Base-by-base conservation (phyloP, 305 asterid species). In the Solanum hybrid region DNA sequence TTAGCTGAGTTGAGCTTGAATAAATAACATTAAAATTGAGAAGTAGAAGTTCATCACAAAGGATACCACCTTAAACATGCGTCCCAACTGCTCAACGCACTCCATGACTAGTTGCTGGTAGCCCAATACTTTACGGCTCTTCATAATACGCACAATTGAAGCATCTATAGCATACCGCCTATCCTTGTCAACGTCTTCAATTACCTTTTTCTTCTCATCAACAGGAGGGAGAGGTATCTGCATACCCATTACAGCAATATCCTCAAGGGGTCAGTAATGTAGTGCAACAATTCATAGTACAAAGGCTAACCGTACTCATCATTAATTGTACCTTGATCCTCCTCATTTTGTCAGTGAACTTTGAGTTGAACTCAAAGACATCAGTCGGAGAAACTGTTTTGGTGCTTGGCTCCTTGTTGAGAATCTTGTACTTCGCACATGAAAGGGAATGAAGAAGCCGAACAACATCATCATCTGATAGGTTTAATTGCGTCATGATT, bases 181-280 rank as follows among this genome's bases (percentile, higher is more conserved):
- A 91, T 97, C 99, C 94, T 95, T 97, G 31, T 97, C 98, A 89
- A 98, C 99, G 91, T 98, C 99, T 94, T 98, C 99, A 26, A 97
- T 96, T 11, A 98, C 99, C 92, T 95, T 98, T 93, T 97, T 98
- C 93, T 95, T 97, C 95, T 98, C 99, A 89, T 95, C 99, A 89
- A 97, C 98, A 0, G 99, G 99, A 39, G 99, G 99, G 24, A 97
- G 96, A 73, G 99, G 99, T 75, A 97, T 95, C 99, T 98, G 93
- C 89, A 92, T 91, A 90, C 82, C 82, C 68, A 91, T 27, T 32
- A n/a, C 70, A 92, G 24, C 15, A 17, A 72, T 32, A 89, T 87
- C 82, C 61, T 10, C 73, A 84, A 27, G 11, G 41, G 73, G 90
- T n/a, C 83, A 61, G 27, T 26, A 82, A 33, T 83, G 80, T 20